Evolutionary conservation across 352 stramenopile species (phyloP).

Genomic region (Detonula confervacea): DNA sequence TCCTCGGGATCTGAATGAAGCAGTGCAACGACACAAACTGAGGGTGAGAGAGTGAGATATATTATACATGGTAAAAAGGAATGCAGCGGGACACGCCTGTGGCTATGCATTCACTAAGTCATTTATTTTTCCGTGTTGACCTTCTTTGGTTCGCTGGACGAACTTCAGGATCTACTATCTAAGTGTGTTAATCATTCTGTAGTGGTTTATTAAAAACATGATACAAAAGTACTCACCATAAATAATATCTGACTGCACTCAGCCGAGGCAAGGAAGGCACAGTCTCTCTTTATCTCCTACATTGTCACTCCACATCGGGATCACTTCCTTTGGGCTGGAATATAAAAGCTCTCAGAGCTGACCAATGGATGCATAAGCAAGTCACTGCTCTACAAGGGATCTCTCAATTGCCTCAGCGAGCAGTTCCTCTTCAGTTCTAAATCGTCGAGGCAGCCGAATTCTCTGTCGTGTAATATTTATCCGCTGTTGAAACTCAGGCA

Average conservation of each 20-base stretch:
- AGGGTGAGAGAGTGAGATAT: too few relatives aligned
- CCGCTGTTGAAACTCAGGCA: neutral
- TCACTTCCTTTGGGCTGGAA: too few relatives aligned
- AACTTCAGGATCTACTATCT: neutral
- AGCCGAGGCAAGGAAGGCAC: too few relatives aligned
- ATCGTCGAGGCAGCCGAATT: neutral
- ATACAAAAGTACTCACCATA: neutral
- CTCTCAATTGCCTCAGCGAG: constrained; percentile 40
- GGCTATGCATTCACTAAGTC: neutral
- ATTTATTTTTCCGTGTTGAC: neutral
- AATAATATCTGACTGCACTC: neutral
- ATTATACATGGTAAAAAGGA: too few relatives aligned
- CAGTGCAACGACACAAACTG: too few relatives aligned
- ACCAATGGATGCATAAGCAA: neutral
- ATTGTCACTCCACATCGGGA: too few relatives aligned
- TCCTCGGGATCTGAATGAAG: too few relatives aligned
- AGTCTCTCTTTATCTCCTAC: too few relatives aligned
- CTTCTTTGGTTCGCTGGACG: too few relatives aligned
- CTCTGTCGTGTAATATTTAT: neutral
- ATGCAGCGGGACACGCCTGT: too few relatives aligned
- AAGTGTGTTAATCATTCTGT: neutral
- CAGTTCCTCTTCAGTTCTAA: constrained; percentile 40
- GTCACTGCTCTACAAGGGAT: constrained; percentile 41
- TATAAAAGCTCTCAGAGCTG: neutral
- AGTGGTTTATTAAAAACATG: neutral